Evolutionary conservation across 2,329 filamentous ascomycete genomes (phyloP).

Genomic region (Stagonosporopsis tanaceti): DNA sequence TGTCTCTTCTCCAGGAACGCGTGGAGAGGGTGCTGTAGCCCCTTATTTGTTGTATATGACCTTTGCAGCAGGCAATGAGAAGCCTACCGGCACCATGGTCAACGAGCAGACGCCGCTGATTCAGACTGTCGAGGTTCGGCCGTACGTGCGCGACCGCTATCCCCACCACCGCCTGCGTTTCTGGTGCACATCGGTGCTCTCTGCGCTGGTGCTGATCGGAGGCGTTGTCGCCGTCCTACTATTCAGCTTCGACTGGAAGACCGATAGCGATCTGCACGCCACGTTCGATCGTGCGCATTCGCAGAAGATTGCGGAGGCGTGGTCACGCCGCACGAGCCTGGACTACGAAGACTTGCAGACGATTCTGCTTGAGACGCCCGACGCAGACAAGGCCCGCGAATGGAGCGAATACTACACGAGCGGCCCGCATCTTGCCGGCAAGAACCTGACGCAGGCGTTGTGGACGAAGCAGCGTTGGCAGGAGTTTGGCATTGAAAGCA

Average conservation of each 20-base stretch:
- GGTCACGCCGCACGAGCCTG: conserved; percentile 57
- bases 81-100: conserved; percentile 47
- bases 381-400: conserved; percentile 58
- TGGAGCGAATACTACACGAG: conserved; percentile 62
- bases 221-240: conserved; percentile 49
- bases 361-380: conserved; percentile 63
- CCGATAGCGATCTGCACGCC: conserved; percentile 5
- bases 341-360: conserved; percentile 63
- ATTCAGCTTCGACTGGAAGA: conserved; percentile 40
- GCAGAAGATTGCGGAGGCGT: conserved; percentile 44
- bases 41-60: conserved; percentile 16
- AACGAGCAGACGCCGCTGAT: conserved; percentile 73
- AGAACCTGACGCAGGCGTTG: conserved; percentile 60
- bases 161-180: conserved; percentile 67
- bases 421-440: conserved; percentile 60
- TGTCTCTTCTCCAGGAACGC: background rate
- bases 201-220: conserved; percentile 48
- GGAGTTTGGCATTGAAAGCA: conserved; percentile 57
- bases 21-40: background rate
- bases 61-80: conserved; percentile 36
- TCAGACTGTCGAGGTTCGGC: conserved; percentile 65
- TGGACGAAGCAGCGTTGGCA: conserved; percentile 61
- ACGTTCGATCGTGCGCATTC: conserved; percentile 30
- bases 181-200: conserved; percentile 68
- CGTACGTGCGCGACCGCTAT: conserved; percentile 58